Conservation (phyloP, 1,139 yeast genomes). For the Saccharomycopsis crataegensis region DNA sequence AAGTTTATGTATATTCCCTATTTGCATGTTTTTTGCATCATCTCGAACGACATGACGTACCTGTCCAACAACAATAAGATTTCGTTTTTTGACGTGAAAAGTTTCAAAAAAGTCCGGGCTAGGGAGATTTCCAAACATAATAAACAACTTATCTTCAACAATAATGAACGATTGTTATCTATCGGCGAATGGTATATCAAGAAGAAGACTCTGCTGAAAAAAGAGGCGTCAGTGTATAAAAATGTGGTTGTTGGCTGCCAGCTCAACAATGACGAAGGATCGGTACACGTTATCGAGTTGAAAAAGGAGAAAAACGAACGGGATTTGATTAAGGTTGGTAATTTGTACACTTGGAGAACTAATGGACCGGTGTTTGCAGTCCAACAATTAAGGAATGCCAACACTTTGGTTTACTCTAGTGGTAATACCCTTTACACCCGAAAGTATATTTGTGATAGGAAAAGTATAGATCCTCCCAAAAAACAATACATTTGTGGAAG, state of each 20-base stretch:
- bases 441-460: not conserved
- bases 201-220: not conserved
- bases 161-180: not conserved
- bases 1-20: constrained; percentile 8
- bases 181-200: constrained; percentile 7
- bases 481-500: constrained; percentile 9
- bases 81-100: constrained; percentile 11
- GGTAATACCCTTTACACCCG: constrained; percentile 9
- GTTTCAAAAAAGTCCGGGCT: not conserved
- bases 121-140: not conserved
- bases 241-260: constrained; percentile 13
- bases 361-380: constrained; percentile 10
- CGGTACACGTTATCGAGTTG: constrained; percentile 11
- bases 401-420: constrained; percentile 11
- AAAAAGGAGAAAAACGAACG: constrained; percentile 8
- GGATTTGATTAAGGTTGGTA: constrained; percentile 3
- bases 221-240: constrained; percentile 3
- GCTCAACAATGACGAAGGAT: constrained; percentile 1
- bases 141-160: not conserved
- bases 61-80: not conserved
- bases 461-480: constrained; percentile 5
- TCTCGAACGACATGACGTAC: not conserved
- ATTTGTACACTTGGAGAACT: constrained; percentile 15
- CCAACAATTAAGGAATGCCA: not conserved
- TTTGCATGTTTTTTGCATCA: constrained; percentile 10